Evolutionary conservation across 2,329 filamentous ascomycete genomes (phyloP), one percentile per base, ranked within the genome.

Genomic region (Aurifilum marmelostoma): DNA sequence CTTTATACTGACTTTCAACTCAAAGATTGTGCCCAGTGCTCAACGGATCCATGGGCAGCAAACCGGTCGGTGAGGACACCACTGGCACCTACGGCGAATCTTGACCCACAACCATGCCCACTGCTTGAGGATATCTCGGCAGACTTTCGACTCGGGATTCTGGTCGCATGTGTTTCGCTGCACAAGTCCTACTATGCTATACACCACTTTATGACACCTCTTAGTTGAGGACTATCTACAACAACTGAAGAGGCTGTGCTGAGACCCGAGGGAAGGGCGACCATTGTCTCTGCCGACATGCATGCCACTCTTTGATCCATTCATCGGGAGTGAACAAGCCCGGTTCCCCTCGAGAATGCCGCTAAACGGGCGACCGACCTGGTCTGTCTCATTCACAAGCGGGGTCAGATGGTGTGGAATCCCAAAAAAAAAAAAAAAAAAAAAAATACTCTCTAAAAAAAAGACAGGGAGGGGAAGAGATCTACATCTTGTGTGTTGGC

Each of bases 11-110:
- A 61, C 11, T 16, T 11, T n/a, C 16, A 37, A 2, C 27, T 16
- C 27, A 9, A 18, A 68, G 67, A 16, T 34, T 71, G 1, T 71
- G 70, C 21, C 70, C 70, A 3, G 65, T 71, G 68, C 70, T 71
- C 43, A 71, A 71, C 39, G 70, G 70, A 2, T 70, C 70, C 52
- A 71, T 71, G 68, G 63, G 65, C 16, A 66, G 43, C 47, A 67
- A 70, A 32, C 58, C 66, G 14, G 63, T 52, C 52, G 66, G 65
- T 2, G 65, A 70, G 34, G 70, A 71, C 24, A 65, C 61, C 9
- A 70, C 68, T 9, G 70, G 70, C 9, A 65, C 68, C 16, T 71
- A 70, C 39, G 70, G 70, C 41, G 70, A 71, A 56, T n/a, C 65
- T 24, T 70, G 62, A 63, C 39, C 16, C 37, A 37, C 18, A 27